Evolutionary conservation across 108 stramenopile species (phyloP), one percentile per base, ranked within the genome.

Genomic region (Cyclotella cryptica): DNA sequence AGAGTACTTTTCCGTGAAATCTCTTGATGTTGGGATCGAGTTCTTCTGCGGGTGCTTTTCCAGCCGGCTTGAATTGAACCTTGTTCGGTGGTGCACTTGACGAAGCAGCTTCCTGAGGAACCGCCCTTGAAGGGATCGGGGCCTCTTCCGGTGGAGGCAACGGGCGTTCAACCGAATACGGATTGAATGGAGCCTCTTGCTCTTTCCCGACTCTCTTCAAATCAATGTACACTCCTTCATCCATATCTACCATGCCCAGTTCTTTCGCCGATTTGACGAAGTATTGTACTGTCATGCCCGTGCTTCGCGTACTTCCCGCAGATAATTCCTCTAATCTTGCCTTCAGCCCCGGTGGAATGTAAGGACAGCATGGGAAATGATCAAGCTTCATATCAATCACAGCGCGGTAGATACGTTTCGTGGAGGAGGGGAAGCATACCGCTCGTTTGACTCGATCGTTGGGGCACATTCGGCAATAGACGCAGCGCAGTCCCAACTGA

Each of bases 341-440:
- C 79, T 93, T 93, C 57, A 96, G 64, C 0, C 67, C 71, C 21
- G 49, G 47, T n/a, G 95, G 95, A 14, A 96, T 93, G 46, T 91
- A 92, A 18, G 85, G 90, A 75, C 95, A 96, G 22, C 79, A 82
- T 51, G 80, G 79, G 69, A 96, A 94, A 79, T 96, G 95, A 72
- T 96, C 95, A 9, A 96, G 80, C 70, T 96, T 96, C 95, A 96
- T 96, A 45, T 96, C 95, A 71, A 94, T 96, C n/a, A 96, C 90
- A 18, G 95, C 91, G 0, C 95, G 84, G 52, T 96, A 96, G 53
- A 96, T 96, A 8, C 95, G 85, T 52, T 90, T 89, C 69, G 92
- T 91, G 7, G 90, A 90, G 1, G 95, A 94, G 55, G 95, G 95
- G 52, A 92, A 96, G 77, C 95, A 96, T 12, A 91, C 91, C 9